Percentiles rank a stretch among this genome's conserved stretches.
phyloP scores from a whole-genome alignment of 257 asterid genomes.

The Buddleja alternifolia region DNA sequence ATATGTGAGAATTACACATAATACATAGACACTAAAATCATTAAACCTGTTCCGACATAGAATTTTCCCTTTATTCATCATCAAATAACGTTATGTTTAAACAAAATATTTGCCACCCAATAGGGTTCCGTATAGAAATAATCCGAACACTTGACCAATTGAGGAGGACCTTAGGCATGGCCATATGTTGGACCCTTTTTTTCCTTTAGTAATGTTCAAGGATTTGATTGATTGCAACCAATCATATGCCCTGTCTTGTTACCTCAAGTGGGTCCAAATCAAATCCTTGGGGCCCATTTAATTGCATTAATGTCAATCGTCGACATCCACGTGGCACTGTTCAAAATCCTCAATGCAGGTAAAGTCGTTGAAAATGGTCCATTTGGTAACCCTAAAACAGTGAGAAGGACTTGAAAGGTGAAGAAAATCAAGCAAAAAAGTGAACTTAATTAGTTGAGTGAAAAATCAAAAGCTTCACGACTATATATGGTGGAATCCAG shows the following conservation, averaged over 20 bases:
- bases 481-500: slow-evolving; percentile 39
- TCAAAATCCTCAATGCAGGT: slow-evolving; percentile 28
- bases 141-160: neutral
- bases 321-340: slow-evolving; percentile 35
- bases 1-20: too few species aligned
- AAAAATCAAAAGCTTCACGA: slow-evolving; percentile 31
- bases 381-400: slow-evolving; percentile 11
- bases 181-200: neutral
- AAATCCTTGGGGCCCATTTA: slow-evolving; percentile 27
- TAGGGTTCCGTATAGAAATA: too few species aligned
- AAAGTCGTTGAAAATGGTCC: slow-evolving; percentile 28
- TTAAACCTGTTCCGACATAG: too few species aligned
- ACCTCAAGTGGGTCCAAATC: slow-evolving; percentile 22
- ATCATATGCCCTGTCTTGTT: slow-evolving; percentile 34
- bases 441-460: too few species aligned
- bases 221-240: slow-evolving; percentile 42
- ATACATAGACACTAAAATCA: too few species aligned
- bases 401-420: neutral
- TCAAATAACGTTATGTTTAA: too few species aligned
- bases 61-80: too few species aligned
- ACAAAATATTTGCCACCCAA: neutral
- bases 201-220: neutral
- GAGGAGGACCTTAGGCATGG: neutral
- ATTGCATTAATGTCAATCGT: neutral
- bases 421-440: neutral